Evolutionary conservation across 441 rosid species (phyloP).

Genomic region (Bruguiera hainesii): DNA sequence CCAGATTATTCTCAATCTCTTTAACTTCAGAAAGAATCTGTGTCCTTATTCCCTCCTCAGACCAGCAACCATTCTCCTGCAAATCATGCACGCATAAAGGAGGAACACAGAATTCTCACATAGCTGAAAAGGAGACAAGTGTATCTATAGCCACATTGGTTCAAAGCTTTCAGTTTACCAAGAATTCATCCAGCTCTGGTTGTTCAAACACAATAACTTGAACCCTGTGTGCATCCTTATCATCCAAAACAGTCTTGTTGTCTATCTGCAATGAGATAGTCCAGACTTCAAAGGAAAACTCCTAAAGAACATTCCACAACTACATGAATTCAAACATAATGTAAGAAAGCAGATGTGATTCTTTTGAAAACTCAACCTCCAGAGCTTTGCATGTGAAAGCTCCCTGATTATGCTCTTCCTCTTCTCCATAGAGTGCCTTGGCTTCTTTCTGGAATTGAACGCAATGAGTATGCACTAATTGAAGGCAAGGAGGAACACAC

Average conservation of each 20-base stretch:
- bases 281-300: conserved; percentile 4
- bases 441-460: conserved; percentile 28
- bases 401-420: conserved; percentile 19
- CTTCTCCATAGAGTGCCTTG: conserved; percentile 22
- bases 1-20: conserved; percentile 41
- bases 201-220: conserved; percentile 52
- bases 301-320: neutral
- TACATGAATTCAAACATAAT: conserved; percentile 8
- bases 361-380: conserved; percentile 29
- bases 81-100: conserved; percentile 8
- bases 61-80: conserved; percentile 43
- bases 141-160: neutral
- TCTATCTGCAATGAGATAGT: conserved; percentile 41
- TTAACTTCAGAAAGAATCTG: conserved; percentile 41
- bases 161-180: conserved; percentile 39
- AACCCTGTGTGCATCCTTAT: conserved; percentile 24
- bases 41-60: conserved; percentile 34
- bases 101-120: conserved; percentile 12
- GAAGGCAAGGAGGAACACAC: no score
- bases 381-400: conserved; percentile 19
- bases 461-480: neutral
- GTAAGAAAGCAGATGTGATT: conserved; percentile 6
- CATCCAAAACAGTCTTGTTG: conserved; percentile 25
- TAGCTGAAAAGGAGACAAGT: neutral
- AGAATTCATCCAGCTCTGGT: conserved; percentile 49